Evolutionary conservation across 1,284 basidiomycete genomes (phyloP).

Genomic region (Fomitopsis schrenkii): DNA sequence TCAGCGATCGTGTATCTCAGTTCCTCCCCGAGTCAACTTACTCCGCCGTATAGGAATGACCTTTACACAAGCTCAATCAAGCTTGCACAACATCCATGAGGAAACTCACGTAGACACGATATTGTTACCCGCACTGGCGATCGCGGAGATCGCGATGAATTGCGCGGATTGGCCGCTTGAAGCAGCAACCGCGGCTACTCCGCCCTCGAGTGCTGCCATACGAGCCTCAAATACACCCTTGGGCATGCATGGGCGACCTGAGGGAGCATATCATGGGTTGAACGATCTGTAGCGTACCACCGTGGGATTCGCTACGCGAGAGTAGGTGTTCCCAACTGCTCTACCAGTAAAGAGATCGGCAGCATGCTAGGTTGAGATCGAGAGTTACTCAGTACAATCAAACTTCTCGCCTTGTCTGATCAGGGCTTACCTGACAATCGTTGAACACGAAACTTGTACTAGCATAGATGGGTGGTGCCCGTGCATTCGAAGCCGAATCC

Average conservation of each 20-base stretch:
- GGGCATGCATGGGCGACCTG: too few species aligned
- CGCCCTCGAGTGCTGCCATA: constrained; percentile 81
- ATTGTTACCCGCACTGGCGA: constrained; percentile 74
- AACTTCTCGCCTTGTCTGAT: neutral
- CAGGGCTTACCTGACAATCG: constrained; percentile 49
- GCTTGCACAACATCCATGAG: neutral
- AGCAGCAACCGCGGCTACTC: constrained; percentile 75
- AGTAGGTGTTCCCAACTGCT: constrained; percentile 72
- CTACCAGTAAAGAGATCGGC: constrained; percentile 76
- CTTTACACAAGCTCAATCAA: constrained; percentile 23
- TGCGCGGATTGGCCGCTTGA: constrained; percentile 82
- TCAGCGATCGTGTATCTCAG: constrained; percentile 4
- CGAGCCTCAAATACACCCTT: constrained; percentile 84
- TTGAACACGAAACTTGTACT: constrained; percentile 80
- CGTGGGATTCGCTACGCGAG: constrained; percentile 82
- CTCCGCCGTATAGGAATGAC: constrained; percentile 65
- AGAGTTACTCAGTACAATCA: neutral
- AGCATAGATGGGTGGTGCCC: constrained; percentile 82
- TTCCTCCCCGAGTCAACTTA: constrained; percentile 26
- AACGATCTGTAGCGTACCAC: constrained; percentile 43
- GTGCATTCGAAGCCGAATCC: constrained; percentile 71
- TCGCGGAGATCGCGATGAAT: constrained; percentile 68
- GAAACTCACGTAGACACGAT: constrained; percentile 64
- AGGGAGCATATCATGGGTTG: too few species aligned
- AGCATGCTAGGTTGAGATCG: constrained; percentile 51